Conservation (phyloP, 2,329 filamentous ascomycete species). For the Thelonectria rubi region DNA sequence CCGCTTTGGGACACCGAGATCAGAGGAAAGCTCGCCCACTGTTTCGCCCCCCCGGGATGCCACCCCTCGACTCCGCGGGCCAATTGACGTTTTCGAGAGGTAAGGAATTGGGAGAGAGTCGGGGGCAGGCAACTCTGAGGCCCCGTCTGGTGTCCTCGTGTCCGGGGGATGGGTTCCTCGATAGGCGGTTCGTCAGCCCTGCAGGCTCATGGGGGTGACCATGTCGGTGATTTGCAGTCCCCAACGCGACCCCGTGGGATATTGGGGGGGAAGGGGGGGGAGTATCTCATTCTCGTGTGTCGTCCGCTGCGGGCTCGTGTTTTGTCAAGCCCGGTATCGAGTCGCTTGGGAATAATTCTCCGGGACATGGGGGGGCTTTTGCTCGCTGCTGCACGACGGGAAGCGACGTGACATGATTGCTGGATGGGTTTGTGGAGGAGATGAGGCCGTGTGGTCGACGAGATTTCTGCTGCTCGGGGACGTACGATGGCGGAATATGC, state of each 20-base stretch:
- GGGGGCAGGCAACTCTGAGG: constrained; percentile 23
- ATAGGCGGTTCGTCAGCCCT: constrained; percentile 2
- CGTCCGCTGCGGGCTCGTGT: neutral
- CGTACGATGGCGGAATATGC: too few relatives aligned
- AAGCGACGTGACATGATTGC: neutral
- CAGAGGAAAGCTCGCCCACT: constrained; percentile 11
- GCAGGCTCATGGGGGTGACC: neutral
- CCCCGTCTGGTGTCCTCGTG: neutral
- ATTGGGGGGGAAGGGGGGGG: neutral
- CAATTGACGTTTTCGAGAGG: constrained; percentile 19
- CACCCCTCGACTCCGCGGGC: constrained; percentile 17
- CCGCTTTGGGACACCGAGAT: constrained; percentile 40
- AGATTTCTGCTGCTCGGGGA: too few relatives aligned
- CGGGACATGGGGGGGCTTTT: neutral
- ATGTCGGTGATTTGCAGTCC: neutral
- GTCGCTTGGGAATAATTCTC: neutral
- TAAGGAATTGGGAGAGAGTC: constrained; percentile 14
- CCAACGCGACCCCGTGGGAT: neutral
- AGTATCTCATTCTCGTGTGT: neutral
- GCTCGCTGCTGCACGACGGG: neutral
- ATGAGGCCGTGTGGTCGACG: too few relatives aligned
- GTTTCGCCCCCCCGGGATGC: constrained; percentile 4
- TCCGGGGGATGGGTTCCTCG: neutral
- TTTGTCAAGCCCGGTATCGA: neutral
- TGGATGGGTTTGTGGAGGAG: neutral